Evolutionary conservation across 2,329 filamentous ascomycete species (phyloP).

Genomic region (Colletotrichum cereale): DNA sequence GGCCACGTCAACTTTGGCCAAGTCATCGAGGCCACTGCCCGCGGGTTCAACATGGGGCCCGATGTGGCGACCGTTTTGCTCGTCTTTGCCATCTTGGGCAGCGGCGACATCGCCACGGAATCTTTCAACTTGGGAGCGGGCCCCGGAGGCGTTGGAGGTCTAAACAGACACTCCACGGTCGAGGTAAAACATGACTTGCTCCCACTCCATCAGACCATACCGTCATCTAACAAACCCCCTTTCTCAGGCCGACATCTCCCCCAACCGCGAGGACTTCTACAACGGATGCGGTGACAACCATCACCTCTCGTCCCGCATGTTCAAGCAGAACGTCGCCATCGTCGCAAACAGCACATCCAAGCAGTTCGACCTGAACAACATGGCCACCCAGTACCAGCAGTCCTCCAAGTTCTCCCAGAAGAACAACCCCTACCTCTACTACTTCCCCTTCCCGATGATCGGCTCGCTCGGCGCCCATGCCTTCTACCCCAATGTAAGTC

Average conservation of each 20-base stretch:
- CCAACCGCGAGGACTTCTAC: conserved; percentile 34
- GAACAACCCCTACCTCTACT: conserved; percentile 36
- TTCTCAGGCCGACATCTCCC: conserved; percentile 20
- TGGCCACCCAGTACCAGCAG: conserved; percentile 32
- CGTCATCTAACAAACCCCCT: not conserved
- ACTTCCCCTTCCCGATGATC: conserved; percentile 32
- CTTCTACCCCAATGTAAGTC: conserved; percentile 31
- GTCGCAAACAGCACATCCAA: conserved; percentile 24
- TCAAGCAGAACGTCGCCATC: conserved; percentile 36
- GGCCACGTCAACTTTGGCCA: conserved; percentile 44
- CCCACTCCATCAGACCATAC: not conserved
- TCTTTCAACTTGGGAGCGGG: conserved; percentile 30
- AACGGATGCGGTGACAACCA: conserved; percentile 34
- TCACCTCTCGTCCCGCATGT: conserved; percentile 29
- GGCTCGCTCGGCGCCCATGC: conserved; percentile 26
- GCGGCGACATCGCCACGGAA: conserved; percentile 24
- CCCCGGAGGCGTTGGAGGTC: conserved; percentile 23
- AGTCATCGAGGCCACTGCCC: conserved; percentile 28
- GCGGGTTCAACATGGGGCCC: conserved; percentile 30
- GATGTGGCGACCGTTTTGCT: conserved; percentile 21
- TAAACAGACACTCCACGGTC: conserved; percentile 35
- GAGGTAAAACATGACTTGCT: conserved; percentile 20
- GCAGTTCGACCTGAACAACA: conserved; percentile 32
- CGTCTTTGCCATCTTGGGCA: conserved; percentile 12
- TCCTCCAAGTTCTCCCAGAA: conserved; percentile 30